phyloP scores from a whole-genome alignment of 2,329 filamentous ascomycete species.

The Fusarium praegraminearum region DNA sequence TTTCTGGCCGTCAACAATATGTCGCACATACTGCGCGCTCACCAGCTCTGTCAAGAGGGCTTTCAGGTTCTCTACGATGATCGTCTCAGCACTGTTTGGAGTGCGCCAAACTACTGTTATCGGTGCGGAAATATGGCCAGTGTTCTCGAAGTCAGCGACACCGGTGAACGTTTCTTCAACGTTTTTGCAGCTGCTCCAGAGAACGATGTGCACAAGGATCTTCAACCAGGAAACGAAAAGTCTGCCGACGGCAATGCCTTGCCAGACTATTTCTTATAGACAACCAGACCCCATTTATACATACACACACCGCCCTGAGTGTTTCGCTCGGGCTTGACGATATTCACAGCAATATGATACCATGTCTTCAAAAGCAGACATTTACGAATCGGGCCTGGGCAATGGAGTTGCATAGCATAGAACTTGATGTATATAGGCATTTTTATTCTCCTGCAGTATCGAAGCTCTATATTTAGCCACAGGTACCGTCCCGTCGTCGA shows the following conservation, averaged over 20 bases:
- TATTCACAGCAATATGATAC: constrained; percentile 42
- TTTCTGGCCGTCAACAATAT: constrained; percentile 97
- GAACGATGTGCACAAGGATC: constrained; percentile 90
- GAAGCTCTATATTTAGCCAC: constrained; percentile 31
- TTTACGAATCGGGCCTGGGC: constrained; percentile 24
- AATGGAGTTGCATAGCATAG: constrained; percentile 46
- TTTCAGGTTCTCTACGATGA: constrained; percentile 98
- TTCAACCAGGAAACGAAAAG: constrained; percentile 82
- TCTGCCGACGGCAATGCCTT: constrained; percentile 71
- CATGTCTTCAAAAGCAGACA: constrained; percentile 41
- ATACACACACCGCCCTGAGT: constrained; percentile 24
- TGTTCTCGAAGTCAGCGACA: constrained; percentile 94
- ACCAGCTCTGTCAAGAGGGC: constrained; percentile 97
- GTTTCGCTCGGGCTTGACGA: constrained; percentile 38
- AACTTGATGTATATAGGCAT: constrained; percentile 42
- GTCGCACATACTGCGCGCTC: constrained; percentile 97
- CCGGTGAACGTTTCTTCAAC: constrained; percentile 94
- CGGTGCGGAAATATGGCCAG: constrained; percentile 97
- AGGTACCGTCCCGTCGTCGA: constrained; percentile 26
- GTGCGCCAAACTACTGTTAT: constrained; percentile 95
- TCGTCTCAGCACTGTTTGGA: constrained; percentile 95
- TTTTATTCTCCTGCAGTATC: constrained; percentile 32
- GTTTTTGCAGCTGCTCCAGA: constrained; percentile 97
- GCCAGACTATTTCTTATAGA: constrained; percentile 78
- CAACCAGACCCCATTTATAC: constrained; percentile 9